Evolutionary conservation across 306 rosid species (phyloP).

Genomic region (Hippophae gyantsensis): DNA sequence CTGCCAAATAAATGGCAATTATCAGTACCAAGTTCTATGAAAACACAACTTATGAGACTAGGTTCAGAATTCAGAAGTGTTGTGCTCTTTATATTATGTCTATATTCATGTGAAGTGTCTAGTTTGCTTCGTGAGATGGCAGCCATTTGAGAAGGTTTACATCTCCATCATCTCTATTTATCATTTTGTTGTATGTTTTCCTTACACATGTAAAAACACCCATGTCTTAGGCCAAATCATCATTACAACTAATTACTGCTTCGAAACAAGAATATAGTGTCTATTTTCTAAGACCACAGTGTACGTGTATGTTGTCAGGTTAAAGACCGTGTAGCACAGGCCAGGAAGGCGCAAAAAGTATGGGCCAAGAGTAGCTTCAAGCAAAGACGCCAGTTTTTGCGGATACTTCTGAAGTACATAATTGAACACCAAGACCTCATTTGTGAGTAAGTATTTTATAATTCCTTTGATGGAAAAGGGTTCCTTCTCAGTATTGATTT

Average conservation of each 20-base stretch:
- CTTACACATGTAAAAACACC: no score
- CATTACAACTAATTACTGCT: neutral
- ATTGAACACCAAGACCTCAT: slow-evolving; percentile 78
- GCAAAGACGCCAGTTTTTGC: slow-evolving; percentile 79
- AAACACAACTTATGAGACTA: no score
- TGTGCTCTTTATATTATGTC: no score
- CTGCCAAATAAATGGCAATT: no score
- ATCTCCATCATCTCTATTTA: no score
- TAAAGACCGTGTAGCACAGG: slow-evolving; percentile 65
- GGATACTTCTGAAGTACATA: slow-evolving; percentile 76
- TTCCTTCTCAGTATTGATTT: neutral
- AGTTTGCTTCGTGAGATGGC: no score
- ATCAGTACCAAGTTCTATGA: no score
- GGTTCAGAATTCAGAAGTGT: no score
- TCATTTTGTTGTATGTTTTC: no score
- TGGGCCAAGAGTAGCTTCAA: slow-evolving; percentile 89
- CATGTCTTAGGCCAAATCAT: no score
- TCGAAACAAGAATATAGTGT: slow-evolving; percentile 7
- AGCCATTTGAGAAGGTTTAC: no score
- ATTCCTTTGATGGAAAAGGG: slow-evolving; percentile 9
- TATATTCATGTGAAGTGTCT: no score
- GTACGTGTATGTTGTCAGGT: slow-evolving; percentile 42
- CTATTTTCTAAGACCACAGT: slow-evolving; percentile 12
- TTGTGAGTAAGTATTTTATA: slow-evolving; percentile 69
- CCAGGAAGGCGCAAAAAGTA: slow-evolving; percentile 72